A percentile compares a stretch with the other conserved stretches of the same genome.
These are phyloP conservation scores for Trametes sp. DNA, from an alignment of 1,284 basidiomycete genomes.

Conservation along the genomic window DNA sequence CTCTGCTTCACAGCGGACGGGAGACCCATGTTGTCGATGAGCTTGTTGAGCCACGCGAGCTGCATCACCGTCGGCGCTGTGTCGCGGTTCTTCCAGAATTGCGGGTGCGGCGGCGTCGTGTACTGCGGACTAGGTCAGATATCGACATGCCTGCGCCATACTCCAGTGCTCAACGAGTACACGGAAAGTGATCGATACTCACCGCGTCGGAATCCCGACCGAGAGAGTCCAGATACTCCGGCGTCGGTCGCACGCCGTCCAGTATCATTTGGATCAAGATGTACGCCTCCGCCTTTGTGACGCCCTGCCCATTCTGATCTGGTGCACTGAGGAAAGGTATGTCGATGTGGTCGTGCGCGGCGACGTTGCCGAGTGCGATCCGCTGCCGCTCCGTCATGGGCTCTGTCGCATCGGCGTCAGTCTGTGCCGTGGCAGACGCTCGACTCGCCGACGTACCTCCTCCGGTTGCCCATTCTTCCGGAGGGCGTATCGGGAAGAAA, in stretches of 20 bases:
- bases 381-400: slow-evolving; percentile 1
- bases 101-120: not conserved
- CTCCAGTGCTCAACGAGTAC: too few relatives aligned
- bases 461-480: slow-evolving; percentile 1
- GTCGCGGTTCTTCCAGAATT: not conserved
- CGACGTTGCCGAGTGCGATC: not conserved
- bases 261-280: not conserved
- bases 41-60: not conserved
- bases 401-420: not conserved
- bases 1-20: not conserved
- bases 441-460: not conserved
- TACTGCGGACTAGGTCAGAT: not conserved
- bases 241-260: not conserved
- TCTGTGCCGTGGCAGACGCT: too few relatives aligned
- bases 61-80: not conserved
- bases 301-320: not conserved
- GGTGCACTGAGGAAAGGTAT: not conserved
- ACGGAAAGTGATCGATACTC: not conserved
- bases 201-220: not conserved
- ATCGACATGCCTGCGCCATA: not conserved
- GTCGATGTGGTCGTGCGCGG: not conserved
- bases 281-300: slow-evolving; percentile 1
- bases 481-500: not conserved
- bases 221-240: not conserved
- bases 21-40: not conserved